These are phyloP conservation scores for Cutaneotrichosporon sp. DNA, from an alignment of 1,284 basidiomycete species.

Conservation along the genomic window DNA sequence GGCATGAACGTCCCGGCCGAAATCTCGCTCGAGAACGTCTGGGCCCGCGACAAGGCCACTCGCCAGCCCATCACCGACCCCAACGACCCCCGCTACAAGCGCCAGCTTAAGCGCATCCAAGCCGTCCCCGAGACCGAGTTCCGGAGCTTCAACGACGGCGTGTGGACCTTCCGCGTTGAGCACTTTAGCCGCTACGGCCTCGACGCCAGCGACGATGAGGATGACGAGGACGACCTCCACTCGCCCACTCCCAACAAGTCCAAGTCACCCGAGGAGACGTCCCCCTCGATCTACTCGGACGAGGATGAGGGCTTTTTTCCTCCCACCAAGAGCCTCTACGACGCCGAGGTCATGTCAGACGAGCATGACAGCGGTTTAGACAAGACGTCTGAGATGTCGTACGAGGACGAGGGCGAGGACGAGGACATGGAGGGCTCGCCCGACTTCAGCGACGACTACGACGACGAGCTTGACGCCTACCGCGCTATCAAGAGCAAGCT, in stretches of 20 bases:
- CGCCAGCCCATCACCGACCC: slow-evolving; percentile 85
- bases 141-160: slow-evolving; percentile 74
- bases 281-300: slow-evolving; percentile 1
- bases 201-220: slow-evolving; percentile 45
- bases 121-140: slow-evolving; percentile 83
- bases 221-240: slow-evolving; percentile 29
- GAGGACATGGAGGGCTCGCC: slow-evolving; percentile 18
- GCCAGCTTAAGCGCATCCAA: slow-evolving; percentile 80
- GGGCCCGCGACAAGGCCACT: slow-evolving; percentile 87
- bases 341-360: slow-evolving; percentile 25
- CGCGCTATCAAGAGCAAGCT: slow-evolving; percentile 47
- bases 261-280: slow-evolving; percentile 10
- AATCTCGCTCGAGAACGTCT: slow-evolving; percentile 78
- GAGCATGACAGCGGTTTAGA: slow-evolving; percentile 36
- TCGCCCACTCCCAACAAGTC: slow-evolving; percentile 20
- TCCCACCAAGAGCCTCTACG: slow-evolving; percentile 42
- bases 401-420: slow-evolving; percentile 24
- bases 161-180: slow-evolving; percentile 91
- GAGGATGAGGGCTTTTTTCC: slow-evolving; percentile 42
- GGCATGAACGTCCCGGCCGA: slow-evolving; percentile 87
- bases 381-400: slow-evolving; percentile 12
- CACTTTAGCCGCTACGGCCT: slow-evolving; percentile 66
- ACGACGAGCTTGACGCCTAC: slow-evolving; percentile 25
- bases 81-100: slow-evolving; percentile 67
- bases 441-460: slow-evolving; percentile 40